Conservation (phyloP, 495 filamentous ascomycete species). For the Staphylotrichum longicolle region DNA sequence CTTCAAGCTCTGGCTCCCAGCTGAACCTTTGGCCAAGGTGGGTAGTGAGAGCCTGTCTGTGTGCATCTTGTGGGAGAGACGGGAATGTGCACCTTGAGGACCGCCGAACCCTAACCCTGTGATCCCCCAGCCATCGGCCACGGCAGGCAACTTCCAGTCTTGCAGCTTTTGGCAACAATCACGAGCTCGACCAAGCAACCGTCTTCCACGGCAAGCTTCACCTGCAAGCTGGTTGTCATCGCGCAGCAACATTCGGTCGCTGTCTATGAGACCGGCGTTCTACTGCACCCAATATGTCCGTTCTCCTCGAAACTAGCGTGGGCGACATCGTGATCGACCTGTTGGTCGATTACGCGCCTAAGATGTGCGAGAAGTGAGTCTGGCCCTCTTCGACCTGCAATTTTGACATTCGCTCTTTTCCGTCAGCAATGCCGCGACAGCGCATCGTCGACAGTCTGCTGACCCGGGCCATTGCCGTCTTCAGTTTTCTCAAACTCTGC, state of each 20-base stretch:
- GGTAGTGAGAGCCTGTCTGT: background rate
- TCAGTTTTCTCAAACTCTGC: slow-evolving; percentile 94
- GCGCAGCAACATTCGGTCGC: too few species aligned
- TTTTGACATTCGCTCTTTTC: background rate
- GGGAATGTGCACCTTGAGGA: too few species aligned
- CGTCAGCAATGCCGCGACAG: slow-evolving; percentile 2
- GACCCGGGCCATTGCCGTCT: slow-evolving; percentile 37
- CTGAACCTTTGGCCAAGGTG: too few species aligned
- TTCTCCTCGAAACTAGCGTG: slow-evolving; percentile 83
- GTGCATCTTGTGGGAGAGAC: background rate
- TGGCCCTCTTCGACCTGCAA: background rate
- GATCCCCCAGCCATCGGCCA: too few species aligned
- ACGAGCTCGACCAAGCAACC: too few species aligned
- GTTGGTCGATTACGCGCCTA: slow-evolving; percentile 79
- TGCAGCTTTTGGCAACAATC: too few species aligned
- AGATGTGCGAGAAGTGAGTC: slow-evolving; percentile 86
- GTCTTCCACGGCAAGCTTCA: too few species aligned
- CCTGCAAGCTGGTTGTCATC: too few species aligned
- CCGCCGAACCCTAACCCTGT: too few species aligned
- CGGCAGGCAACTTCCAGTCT: too few species aligned
- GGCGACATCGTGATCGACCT: slow-evolving; percentile 94
- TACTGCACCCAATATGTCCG: slow-evolving; percentile 52
- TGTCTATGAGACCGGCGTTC: too few species aligned
- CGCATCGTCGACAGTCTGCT: slow-evolving; percentile 35
- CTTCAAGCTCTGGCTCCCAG: too few species aligned